Base-by-base conservation (phyloP, 345 rosid species). In the Geranium brycei region DNA sequence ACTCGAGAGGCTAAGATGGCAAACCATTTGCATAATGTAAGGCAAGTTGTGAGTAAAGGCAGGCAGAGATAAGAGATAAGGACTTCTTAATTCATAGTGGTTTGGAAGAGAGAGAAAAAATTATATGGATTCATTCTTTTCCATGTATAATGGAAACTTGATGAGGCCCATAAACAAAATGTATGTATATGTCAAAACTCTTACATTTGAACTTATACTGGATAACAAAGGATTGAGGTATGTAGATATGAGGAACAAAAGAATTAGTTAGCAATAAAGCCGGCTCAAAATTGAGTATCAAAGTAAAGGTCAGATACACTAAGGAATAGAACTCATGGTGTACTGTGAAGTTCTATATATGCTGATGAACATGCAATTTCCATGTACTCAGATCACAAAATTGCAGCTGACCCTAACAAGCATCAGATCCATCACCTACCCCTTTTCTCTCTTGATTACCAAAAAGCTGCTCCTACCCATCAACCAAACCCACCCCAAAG, bases 1-100 rank as follows among this genome's bases (percentile, higher is more conserved):
- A 79, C 85, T 79, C 81, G 84, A 85, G 87, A 85, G 90, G 83
- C 81, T 79, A 72, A 64, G 57, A 53, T 14, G 66, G 35, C 41
- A 62, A 13, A 69, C 79, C 80, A 79, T 62, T 58, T 19, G 31
- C 61, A 59, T 59, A 15, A 18, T 14, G 11, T 14, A 59, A 62
- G 72, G 10, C n/a, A 70, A 59, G 28, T 23, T 19, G 10, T 11
- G 12, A 16, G 31, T 10, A 31, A 31, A 14, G 15, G 31, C 5
- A 16, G 61, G 16, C 19, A 19, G 32, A 31, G 31, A 31, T 13
- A 19, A 31, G 3, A 11, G 11, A 16, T 23, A 23, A 23, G 28
- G 28, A 23, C 16, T 7, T 19, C 5, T 59, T 17, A 59, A 19
- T 19, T 23, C 13, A 19, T 59, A 19, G 32, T 59, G 61, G 56